These are phyloP conservation scores for Fusarium goolgardi DNA, from an alignment of 2,329 filamentous ascomycete species.

Conservation along the genomic window DNA sequence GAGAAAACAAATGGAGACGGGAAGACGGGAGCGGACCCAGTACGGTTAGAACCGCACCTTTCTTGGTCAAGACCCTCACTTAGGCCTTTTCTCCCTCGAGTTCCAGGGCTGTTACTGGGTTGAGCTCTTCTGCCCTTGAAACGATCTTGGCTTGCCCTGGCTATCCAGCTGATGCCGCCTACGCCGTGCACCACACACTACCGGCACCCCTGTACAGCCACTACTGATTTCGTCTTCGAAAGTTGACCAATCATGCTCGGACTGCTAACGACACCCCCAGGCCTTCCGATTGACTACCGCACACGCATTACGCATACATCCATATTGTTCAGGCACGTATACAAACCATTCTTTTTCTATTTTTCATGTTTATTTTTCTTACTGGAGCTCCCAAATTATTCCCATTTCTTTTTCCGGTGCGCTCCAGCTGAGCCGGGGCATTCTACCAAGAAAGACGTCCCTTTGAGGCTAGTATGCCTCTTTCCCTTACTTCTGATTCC, in stretches of 20 bases:
- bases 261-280: constrained; percentile 40
- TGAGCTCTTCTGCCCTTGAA: constrained; percentile 33
- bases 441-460: constrained; percentile 6
- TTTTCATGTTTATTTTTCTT: constrained; percentile 3
- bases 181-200: constrained; percentile 42
- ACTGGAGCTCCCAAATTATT: constrained; percentile 7
- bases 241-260: constrained; percentile 42
- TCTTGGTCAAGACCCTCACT: constrained; percentile 30
- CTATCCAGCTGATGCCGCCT: constrained; percentile 45
- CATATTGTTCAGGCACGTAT: constrained; percentile 40
- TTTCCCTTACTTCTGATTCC: constrained; percentile 20
- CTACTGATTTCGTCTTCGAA: constrained; percentile 35
- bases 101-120: constrained; percentile 34
- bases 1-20: constrained; percentile 45
- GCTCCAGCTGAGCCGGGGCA: constrained; percentile 23
- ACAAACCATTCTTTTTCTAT: constrained; percentile 40
- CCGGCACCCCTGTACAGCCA: constrained; percentile 48
- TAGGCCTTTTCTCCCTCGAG: constrained; percentile 33
- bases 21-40: constrained; percentile 46
- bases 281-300: constrained; percentile 35
- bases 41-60: constrained; percentile 46
- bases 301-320: constrained; percentile 44
- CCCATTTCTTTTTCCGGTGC: constrained; percentile 22
- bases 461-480: constrained; percentile 20
- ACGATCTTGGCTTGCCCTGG: constrained; percentile 38